These are phyloP conservation scores for Cryptococcus amylolentus DNA, from an alignment of 1,284 basidiomycete genomes.

Conservation along the genomic window DNA sequence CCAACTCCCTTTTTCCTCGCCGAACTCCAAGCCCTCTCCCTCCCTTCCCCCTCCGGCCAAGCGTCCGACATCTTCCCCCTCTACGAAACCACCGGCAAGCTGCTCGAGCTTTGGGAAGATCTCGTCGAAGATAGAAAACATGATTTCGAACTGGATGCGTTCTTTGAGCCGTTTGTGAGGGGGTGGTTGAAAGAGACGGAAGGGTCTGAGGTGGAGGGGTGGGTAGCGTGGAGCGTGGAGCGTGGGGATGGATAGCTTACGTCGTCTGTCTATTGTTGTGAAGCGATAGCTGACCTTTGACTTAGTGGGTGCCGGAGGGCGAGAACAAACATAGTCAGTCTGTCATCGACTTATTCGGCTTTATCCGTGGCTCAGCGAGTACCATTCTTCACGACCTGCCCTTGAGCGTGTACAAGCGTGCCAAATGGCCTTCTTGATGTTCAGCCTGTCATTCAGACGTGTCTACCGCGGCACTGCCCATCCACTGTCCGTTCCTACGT, in stretches of 20 bases:
- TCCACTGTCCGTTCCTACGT: too few relatives aligned
- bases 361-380: constrained; percentile 38
- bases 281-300: background rate
- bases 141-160: constrained; percentile 45
- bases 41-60: constrained; percentile 21
- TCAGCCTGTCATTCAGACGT: too few relatives aligned
- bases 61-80: constrained; percentile 43
- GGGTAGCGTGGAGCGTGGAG: constrained; percentile 48
- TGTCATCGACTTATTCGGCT: constrained; percentile 48
- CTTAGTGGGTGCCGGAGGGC: constrained; percentile 46
- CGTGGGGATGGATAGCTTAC: constrained; percentile 45
- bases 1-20: constrained; percentile 49
- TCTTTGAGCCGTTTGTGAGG: constrained; percentile 49
- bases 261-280: constrained; percentile 9
- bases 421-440: too few relatives aligned
- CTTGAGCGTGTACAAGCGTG: constrained; percentile 45
- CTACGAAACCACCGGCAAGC: constrained; percentile 41
- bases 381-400: constrained; percentile 43
- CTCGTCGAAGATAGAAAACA: constrained; percentile 39
- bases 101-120: constrained; percentile 42
- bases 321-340: constrained; percentile 43
- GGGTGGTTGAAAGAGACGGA: constrained; percentile 48
- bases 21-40: constrained; percentile 44
- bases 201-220: constrained; percentile 42
- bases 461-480: too few relatives aligned